These are phyloP conservation scores for Ceratobasidium sp. DNA, from an alignment of 1,284 basidiomycete genomes.

Conservation along the genomic window DNA sequence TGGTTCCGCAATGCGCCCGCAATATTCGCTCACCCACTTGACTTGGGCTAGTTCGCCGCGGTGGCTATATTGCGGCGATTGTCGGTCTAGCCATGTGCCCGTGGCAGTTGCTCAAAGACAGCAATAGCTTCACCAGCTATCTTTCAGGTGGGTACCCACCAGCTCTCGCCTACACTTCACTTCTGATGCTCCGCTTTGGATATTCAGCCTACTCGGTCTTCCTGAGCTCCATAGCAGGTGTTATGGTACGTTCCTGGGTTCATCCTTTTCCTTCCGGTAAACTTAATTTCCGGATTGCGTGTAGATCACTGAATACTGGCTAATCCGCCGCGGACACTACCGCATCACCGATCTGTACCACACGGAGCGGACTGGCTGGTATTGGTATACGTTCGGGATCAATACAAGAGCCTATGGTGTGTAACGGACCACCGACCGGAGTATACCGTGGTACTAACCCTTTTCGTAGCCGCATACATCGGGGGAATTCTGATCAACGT, in stretches of 20 bases:
- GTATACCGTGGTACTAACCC: background rate
- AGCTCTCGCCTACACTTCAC: background rate
- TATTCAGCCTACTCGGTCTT: constrained; percentile 74
- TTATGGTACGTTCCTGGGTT: constrained; percentile 62
- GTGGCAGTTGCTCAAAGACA: constrained; percentile 60
- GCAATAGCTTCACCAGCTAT: constrained; percentile 81
- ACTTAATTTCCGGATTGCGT: background rate
- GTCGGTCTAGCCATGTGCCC: constrained; percentile 72
- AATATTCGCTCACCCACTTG: constrained; percentile 21
- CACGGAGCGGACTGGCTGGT: constrained; percentile 65
- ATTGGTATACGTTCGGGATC: constrained; percentile 77
- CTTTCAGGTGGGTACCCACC: constrained; percentile 55
- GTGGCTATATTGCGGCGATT: constrained; percentile 78
- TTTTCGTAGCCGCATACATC: constrained; percentile 61
- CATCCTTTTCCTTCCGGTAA: background rate
- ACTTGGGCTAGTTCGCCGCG: constrained; percentile 77
- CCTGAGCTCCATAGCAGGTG: constrained; percentile 79
- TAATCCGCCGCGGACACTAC: constrained; percentile 75
- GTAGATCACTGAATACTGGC: constrained; percentile 79
- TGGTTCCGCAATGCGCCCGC: constrained; percentile 42
- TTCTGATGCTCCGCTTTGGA: constrained; percentile 9
- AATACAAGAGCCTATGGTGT: constrained; percentile 64
- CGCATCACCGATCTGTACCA: constrained; percentile 76
- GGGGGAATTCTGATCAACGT: constrained; percentile 83
- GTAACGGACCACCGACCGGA: constrained; percentile 42